Evolutionary conservation across 2,329 filamentous ascomycete species (phyloP).

Genomic region (Juglanconis sp.): DNA sequence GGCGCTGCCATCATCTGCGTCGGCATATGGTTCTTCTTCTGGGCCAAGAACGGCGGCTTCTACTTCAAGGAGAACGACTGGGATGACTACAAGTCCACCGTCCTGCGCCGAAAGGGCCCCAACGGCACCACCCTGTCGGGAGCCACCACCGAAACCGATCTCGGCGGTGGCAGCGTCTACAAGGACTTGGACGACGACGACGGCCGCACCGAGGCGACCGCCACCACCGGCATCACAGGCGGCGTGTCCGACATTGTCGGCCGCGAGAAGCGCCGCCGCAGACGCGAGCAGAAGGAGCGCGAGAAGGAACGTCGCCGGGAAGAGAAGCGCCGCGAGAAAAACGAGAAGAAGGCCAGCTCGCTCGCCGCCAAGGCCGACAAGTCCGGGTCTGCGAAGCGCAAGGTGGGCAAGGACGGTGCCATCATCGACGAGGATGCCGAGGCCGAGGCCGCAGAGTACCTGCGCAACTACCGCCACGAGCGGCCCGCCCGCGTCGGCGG

Average conservation of each 20-base stretch:
- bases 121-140: conserved; percentile 83
- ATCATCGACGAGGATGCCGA: conserved; percentile 64
- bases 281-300: conserved; percentile 53
- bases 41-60: conserved; percentile 95
- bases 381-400: conserved; percentile 26
- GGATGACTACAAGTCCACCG: conserved; percentile 98
- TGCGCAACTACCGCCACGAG: conserved; percentile 83
- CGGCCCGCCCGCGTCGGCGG: conserved; percentile 83
- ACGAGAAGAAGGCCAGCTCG: conserved; percentile 26
- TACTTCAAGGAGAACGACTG: conserved; percentile 81
- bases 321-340: conserved; percentile 32
- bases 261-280: conserved; percentile 50
- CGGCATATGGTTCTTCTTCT: conserved; percentile 97
- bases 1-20: conserved; percentile 71
- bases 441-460: conserved; percentile 61
- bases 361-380: conserved; percentile 24
- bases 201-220: conserved; percentile 37
- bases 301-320: conserved; percentile 42
- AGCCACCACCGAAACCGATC: conserved; percentile 75
- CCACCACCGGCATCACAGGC: conserved; percentile 41
- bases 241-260: conserved; percentile 54
- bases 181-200: conserved; percentile 56
- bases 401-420: conserved; percentile 56
- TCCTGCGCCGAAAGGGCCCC: conserved; percentile 81
- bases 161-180: conserved; percentile 86